Evolutionary conservation across 2,329 filamentous ascomycete genomes (phyloP).

Genomic region (Ophiostoma sp.): DNA sequence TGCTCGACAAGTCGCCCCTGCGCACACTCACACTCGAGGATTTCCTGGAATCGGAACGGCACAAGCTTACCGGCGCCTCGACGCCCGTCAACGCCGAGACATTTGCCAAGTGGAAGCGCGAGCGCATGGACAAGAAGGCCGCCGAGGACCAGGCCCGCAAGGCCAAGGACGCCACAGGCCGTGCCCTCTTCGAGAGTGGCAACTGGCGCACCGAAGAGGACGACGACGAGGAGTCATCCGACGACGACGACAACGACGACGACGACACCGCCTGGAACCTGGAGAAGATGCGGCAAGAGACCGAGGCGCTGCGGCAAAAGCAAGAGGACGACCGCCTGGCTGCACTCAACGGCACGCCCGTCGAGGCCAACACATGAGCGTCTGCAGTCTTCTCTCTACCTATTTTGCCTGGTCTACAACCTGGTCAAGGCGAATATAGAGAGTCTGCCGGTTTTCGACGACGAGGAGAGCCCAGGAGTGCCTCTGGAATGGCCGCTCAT

Average conservation of each 20-base stretch:
- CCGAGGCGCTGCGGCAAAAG: constrained; percentile 65
- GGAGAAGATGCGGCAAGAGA: constrained; percentile 76
- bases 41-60: constrained; percentile 91
- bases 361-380: background rate
- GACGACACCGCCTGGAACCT: constrained; percentile 65
- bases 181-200: constrained; percentile 92
- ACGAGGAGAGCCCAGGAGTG: background rate
- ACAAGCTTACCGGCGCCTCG: constrained; percentile 85
- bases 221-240: constrained; percentile 53
- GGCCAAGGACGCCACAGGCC: constrained; percentile 92
- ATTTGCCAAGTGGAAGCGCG: constrained; percentile 96
- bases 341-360: constrained; percentile 25
- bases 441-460: background rate
- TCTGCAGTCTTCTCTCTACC: background rate
- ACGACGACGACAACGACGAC: constrained; percentile 58
- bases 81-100: constrained; percentile 90
- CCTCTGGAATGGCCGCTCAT: background rate
- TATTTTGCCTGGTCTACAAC: no score
- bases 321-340: constrained; percentile 70
- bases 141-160: constrained; percentile 85
- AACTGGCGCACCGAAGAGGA: constrained; percentile 71
- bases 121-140: constrained; percentile 88
- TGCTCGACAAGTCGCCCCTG: constrained; percentile 91
- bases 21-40: constrained; percentile 95
- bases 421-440: background rate